phyloP scores from a whole-genome alignment of 2,329 filamentous ascomycete species.

The Fusarium goolgardi region DNA sequence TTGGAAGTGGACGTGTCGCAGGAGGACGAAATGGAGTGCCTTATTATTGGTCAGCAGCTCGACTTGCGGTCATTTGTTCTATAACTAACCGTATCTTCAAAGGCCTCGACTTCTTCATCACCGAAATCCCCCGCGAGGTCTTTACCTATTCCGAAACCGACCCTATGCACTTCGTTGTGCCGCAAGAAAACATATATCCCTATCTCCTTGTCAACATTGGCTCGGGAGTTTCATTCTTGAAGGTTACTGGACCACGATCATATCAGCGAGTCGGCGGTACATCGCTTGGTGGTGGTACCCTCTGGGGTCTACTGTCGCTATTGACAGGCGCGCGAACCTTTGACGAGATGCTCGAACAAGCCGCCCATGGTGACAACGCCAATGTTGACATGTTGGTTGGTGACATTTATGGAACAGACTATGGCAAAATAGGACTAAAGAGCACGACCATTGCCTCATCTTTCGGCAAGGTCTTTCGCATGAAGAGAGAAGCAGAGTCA shows the following conservation, averaged over 20 bases:
- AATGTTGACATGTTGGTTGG: conserved; percentile 97
- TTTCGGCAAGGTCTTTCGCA: conserved; percentile 95
- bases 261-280: conserved; percentile 95
- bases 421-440: conserved; percentile 95
- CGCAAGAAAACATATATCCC: conserved; percentile 86
- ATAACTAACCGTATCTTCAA: conserved; percentile 49
- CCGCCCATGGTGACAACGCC: conserved; percentile 90
- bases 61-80: background rate
- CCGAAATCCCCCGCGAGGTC: conserved; percentile 94
- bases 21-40: conserved; percentile 98
- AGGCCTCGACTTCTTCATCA: conserved; percentile 99
- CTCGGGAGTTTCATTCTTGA: conserved; percentile 96
- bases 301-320: conserved; percentile 93
- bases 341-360: conserved; percentile 95
- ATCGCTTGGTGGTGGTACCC: conserved; percentile 93
- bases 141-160: conserved; percentile 95
- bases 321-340: conserved; percentile 95
- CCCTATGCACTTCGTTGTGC: conserved; percentile 88
- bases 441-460: conserved; percentile 95
- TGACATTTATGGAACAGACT: conserved; percentile 97
- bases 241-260: conserved; percentile 88
- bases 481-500: conserved; percentile 85
- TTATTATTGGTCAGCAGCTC: conserved; percentile 80
- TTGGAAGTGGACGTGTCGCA: conserved; percentile 88
- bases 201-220: conserved; percentile 99